A percentile compares a stretch with the other conserved stretches of the same genome.
Conservation (phyloP, 768 basidiomycete species). For the Strobilomyces dryophilus region DNA sequence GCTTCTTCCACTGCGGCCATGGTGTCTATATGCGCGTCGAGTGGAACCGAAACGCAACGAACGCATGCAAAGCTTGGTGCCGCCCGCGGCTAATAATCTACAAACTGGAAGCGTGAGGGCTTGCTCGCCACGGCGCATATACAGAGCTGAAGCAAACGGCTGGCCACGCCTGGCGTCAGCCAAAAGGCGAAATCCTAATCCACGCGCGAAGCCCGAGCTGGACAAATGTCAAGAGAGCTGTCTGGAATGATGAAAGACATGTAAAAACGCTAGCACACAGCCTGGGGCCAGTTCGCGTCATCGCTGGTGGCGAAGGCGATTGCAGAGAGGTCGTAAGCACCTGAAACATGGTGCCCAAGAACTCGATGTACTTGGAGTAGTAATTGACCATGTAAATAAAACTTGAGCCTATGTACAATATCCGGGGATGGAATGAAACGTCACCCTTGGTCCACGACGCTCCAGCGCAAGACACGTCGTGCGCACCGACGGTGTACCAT, state of each 20-base stretch:
- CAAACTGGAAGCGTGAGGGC: not conserved
- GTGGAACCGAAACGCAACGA: not conserved
- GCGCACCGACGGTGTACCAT: constrained; percentile 64
- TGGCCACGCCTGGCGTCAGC: constrained; percentile 71
- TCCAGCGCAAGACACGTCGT: constrained; percentile 68
- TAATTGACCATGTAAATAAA: constrained; percentile 98
- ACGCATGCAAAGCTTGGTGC: constrained; percentile 23
- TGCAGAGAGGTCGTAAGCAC: constrained; percentile 93
- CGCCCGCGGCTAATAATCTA: constrained; percentile 94
- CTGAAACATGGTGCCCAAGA: constrained; percentile 92
- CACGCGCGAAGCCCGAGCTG: constrained; percentile 65
- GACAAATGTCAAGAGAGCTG: constrained; percentile 86
- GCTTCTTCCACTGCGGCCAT: constrained; percentile 23
- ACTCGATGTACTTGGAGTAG: constrained; percentile 94
- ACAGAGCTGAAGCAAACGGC: constrained; percentile 80
- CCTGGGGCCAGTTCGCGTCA: not conserved
- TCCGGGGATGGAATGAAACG: constrained; percentile 25
- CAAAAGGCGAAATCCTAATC: not conserved
- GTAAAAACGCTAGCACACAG: constrained; percentile 70
- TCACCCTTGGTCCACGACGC: constrained; percentile 81
- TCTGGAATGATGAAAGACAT: constrained; percentile 97
- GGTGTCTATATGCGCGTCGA: not conserved
- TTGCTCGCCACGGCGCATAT: not conserved
- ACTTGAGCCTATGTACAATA: constrained; percentile 66
- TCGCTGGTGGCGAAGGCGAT: constrained; percentile 22